Conservation (phyloP, 2,329 filamentous ascomycete species). For the Dothistroma septosporum region DNA sequence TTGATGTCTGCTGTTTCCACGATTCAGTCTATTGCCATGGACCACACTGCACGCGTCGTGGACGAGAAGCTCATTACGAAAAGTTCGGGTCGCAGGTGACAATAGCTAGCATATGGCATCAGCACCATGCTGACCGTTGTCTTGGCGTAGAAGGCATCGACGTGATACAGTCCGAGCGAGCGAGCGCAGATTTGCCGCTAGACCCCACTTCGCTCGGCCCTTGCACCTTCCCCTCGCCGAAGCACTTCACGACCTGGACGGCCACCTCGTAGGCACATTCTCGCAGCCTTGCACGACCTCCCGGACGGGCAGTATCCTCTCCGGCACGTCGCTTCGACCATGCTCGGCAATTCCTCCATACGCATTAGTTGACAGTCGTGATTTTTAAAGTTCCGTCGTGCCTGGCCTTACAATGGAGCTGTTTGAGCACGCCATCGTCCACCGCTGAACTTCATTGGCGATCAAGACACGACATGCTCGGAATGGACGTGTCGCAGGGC, state of each 20-base stretch:
- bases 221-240: background rate
- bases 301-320: background rate
- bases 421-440: conserved; percentile 5
- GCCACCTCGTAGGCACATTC: background rate
- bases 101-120: background rate
- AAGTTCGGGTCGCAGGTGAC: too few relatives aligned
- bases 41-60: background rate
- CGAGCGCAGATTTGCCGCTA: background rate
- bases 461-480: background rate
- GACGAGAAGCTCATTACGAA: too few relatives aligned
- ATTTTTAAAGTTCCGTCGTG: conserved; percentile 2
- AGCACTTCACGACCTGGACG: background rate
- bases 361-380: background rate
- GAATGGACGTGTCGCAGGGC: background rate
- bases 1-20: background rate
- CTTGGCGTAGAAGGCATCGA: background rate
- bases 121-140: background rate
- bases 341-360: conserved; percentile 2
- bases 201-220: background rate
- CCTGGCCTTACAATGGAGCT: conserved; percentile 2
- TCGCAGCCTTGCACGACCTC: background rate
- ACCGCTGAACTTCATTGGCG: conserved; percentile 3
- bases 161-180: background rate
- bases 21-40: background rate
- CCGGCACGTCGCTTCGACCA: conserved; percentile 1